phyloP scores from a whole-genome alignment of 192 early-diverging fungal species.

The Coemansia sp. region DNA sequence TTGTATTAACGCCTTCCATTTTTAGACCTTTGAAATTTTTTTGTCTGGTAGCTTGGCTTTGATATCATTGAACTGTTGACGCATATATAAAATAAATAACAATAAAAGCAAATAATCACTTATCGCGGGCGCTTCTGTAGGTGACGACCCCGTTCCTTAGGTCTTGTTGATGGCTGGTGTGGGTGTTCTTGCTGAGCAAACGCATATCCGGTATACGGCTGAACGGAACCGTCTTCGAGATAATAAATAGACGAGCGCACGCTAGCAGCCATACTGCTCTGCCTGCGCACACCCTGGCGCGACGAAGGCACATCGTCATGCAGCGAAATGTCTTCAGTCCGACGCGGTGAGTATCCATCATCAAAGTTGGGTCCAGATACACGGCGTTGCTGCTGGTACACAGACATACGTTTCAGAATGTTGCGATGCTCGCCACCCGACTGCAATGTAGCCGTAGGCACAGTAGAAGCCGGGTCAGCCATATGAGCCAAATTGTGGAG shows the following conservation, averaged over 20 bases:
- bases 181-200: constrained; percentile 44
- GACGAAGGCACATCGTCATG: constrained; percentile 11
- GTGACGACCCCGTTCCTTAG: neutral
- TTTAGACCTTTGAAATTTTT: too few species aligned
- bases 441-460: neutral
- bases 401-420: constrained; percentile 38
- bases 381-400: constrained; percentile 25
- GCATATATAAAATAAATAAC: neutral
- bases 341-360: neutral
- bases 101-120: neutral
- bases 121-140: constrained; percentile 10
- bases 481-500: constrained; percentile 43
- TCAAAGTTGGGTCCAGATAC: constrained; percentile 5
- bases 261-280: constrained; percentile 15
- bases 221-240: constrained; percentile 40
- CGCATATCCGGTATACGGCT: constrained; percentile 51
- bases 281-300: constrained; percentile 13
- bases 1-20: too few species aligned
- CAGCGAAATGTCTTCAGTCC: constrained; percentile 16
- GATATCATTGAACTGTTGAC: too few species aligned
- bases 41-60: too few species aligned
- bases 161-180: neutral
- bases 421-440: constrained; percentile 7
- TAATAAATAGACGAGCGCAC: constrained; percentile 48
- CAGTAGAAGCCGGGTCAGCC: neutral